phyloP scores from a whole-genome alignment of 73 alveolate genomes.

The Paramecium octaurelia region DNA sequence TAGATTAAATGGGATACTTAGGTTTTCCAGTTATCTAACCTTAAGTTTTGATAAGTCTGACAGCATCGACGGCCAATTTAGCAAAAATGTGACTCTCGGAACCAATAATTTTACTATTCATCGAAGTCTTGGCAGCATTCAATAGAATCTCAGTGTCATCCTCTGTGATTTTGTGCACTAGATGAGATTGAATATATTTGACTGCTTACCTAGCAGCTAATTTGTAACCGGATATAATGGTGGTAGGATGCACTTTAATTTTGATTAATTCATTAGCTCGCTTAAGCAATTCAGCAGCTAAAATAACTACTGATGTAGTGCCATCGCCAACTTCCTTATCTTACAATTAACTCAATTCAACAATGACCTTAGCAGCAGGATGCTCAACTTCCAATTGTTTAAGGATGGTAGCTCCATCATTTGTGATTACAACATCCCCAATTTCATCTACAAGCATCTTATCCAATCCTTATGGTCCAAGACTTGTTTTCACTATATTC shows the following conservation, averaged over 20 bases:
- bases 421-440: constrained; percentile 98
- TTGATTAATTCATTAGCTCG: constrained; percentile 97
- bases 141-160: constrained; percentile 85
- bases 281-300: constrained; percentile 97
- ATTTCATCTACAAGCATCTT: constrained; percentile 99
- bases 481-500: constrained; percentile 92
- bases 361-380: constrained; percentile 99
- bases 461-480: constrained; percentile 99
- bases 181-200: constrained; percentile 81
- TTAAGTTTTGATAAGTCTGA: constrained; percentile 1
- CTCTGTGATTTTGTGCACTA: constrained; percentile 75
- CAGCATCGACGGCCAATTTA: constrained; percentile 91
- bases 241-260: constrained; percentile 97
- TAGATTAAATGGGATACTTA: constrained; percentile 87
- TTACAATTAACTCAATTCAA: constrained; percentile 94
- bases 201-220: constrained; percentile 85
- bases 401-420: constrained; percentile 98
- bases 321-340: constrained; percentile 99
- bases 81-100: constrained; percentile 87
- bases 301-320: constrained; percentile 98
- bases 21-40: constrained; percentile 66
- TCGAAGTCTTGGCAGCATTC: constrained; percentile 92
- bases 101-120: constrained; percentile 88
- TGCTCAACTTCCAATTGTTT: constrained; percentile 95
- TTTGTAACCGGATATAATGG: constrained; percentile 94